phyloP scores from a whole-genome alignment of 768 basidiomycete species.

The Asterophora lycoperdoides region DNA sequence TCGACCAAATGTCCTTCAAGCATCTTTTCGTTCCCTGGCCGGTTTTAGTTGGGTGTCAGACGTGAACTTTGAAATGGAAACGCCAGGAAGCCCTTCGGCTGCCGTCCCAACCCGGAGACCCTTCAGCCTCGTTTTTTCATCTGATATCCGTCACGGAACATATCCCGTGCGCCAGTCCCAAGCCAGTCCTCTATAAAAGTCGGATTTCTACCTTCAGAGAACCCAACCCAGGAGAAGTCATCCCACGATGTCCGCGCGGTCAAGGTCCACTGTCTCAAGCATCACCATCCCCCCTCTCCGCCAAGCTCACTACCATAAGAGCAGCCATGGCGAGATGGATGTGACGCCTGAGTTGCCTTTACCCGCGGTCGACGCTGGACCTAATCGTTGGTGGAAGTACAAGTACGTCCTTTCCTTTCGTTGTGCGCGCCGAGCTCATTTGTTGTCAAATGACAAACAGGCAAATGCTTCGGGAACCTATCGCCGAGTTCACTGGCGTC shows the following conservation, averaged over 20 bases:
- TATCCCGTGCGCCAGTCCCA: too few relatives aligned
- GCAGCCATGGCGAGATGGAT: not conserved
- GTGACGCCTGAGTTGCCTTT: not conserved
- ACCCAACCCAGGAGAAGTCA: not conserved
- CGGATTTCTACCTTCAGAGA: not conserved
- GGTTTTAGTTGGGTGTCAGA: too few relatives aligned
- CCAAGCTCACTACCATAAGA: not conserved
- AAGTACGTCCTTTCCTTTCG: slow-evolving; percentile 16
- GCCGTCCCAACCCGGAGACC: not conserved
- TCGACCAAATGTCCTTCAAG: not conserved
- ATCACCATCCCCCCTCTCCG: not conserved
- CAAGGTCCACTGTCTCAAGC: not conserved
- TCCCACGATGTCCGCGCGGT: not conserved
- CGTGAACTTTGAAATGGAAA: not conserved
- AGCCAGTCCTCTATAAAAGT: not conserved
- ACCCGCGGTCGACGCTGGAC: not conserved
- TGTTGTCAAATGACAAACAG: slow-evolving; percentile 15
- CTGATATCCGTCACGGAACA: not conserved
- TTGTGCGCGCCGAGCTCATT: not conserved
- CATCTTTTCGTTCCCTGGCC: not conserved
- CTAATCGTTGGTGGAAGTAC: slow-evolving; percentile 27
- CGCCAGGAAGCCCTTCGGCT: not conserved
- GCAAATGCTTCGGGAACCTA: slow-evolving; percentile 32
- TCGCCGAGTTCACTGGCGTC: slow-evolving; percentile 52
- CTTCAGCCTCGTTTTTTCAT: not conserved